A percentile compares a stretch with the other conserved stretches of the same genome.
phyloP scores from a whole-genome alignment of 768 basidiomycete species.

The Suillus clintonianus region DNA sequence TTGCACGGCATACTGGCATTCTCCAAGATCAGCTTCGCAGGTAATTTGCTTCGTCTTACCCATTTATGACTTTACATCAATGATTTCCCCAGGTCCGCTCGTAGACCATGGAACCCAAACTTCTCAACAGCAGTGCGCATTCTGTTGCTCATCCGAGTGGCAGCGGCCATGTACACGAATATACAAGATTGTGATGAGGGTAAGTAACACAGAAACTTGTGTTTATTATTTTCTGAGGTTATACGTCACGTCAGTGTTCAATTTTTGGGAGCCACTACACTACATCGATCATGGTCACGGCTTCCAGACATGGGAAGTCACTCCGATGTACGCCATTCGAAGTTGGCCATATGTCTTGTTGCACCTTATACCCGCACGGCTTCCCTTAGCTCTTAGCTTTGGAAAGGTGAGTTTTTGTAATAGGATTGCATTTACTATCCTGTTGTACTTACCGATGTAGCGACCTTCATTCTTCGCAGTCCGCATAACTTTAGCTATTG shows the following conservation, averaged over 20 bases:
- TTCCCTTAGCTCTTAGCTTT: constrained; percentile 58
- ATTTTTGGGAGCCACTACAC: constrained; percentile 99
- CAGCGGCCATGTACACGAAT: constrained; percentile 92
- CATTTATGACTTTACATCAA: constrained; percentile 12
- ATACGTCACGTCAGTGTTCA: constrained; percentile 69
- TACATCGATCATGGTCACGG: constrained; percentile 83
- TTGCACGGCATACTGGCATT: constrained; percentile 62
- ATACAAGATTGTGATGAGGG: constrained; percentile 98
- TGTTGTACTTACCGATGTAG: constrained; percentile 42
- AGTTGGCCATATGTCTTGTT: constrained; percentile 93
- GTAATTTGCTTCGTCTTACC: constrained; percentile 34
- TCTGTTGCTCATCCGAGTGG: constrained; percentile 75
- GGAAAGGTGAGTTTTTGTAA: constrained; percentile 62
- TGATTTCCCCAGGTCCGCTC: constrained; percentile 45
- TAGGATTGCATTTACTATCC: neutral
- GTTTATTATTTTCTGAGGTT: neutral
- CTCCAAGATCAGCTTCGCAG: constrained; percentile 81
- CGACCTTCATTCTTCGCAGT: constrained; percentile 88
- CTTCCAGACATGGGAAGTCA: constrained; percentile 98
- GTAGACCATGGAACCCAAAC: constrained; percentile 83
- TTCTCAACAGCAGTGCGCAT: constrained; percentile 85
- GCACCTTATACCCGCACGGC: constrained; percentile 67
- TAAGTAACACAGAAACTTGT: constrained; percentile 28
- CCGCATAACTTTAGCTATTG: constrained; percentile 72
- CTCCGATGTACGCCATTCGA: constrained; percentile 87